phyloP scores from a whole-genome alignment of 768 basidiomycete genomes.

The Mycena crocata region DNA sequence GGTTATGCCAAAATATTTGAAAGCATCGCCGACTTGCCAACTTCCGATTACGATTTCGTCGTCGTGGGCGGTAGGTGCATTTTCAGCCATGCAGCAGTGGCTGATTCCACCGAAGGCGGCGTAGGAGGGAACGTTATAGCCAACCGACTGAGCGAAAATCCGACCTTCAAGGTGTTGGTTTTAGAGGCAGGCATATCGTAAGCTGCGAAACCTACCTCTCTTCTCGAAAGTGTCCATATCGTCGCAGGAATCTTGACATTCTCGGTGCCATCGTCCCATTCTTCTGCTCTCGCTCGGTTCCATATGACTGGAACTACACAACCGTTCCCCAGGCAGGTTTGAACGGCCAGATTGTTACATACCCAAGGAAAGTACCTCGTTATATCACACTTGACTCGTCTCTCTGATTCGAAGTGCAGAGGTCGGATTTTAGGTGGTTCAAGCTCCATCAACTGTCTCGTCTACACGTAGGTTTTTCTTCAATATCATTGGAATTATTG shows the following conservation, averaged over 20 bases:
- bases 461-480: background rate
- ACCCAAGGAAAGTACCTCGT: constrained; percentile 29
- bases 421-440: constrained; percentile 4
- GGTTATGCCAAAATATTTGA: background rate
- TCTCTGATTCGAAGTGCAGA: background rate
- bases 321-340: constrained; percentile 35
- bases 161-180: constrained; percentile 36
- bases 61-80: constrained; percentile 42
- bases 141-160: constrained; percentile 38
- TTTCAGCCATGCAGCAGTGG: constrained; percentile 1
- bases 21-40: background rate
- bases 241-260: constrained; percentile 32
- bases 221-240: background rate
- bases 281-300: constrained; percentile 12
- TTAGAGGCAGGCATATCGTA: constrained; percentile 41
- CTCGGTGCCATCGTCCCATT: constrained; percentile 27
- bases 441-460: background rate
- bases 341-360: constrained; percentile 34
- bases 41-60: constrained; percentile 42
- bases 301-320: constrained; percentile 42
- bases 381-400: background rate
- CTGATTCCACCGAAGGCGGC: constrained; percentile 34
- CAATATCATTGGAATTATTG: background rate
- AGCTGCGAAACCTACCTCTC: background rate
- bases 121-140: constrained; percentile 42